Base-by-base conservation (phyloP, 495 filamentous ascomycete genomes). In the Aspergillus coremiiformis region DNA sequence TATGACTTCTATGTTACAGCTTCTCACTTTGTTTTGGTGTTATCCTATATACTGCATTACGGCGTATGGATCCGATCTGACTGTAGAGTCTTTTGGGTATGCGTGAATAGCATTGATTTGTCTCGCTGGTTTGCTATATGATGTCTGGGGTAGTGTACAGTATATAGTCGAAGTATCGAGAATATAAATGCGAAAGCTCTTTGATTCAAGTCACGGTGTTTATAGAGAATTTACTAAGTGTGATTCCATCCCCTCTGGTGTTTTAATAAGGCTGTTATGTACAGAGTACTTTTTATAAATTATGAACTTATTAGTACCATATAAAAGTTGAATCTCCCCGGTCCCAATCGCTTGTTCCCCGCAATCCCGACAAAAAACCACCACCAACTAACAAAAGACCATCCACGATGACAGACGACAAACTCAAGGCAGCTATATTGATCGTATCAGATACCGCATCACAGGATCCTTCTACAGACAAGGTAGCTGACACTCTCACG, bases 371-470 rank as follows among this genome's bases (percentile, higher is more conserved):
- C 22, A 46, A 41, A 15, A n/a, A 22, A n/a, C 29, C 52, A 46
- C 43, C 44, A 39, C 26, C 46, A 50, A n/a, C n/a, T n/a, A 39
- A 48, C 53, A 47, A 58, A 39, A 29, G 20, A 37, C 39, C 49
- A 30, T 51, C 19, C 51, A 58, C 17, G 21, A 66, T 65, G 56
- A 54, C 51, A 17, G 57, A 49, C 11, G 49, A 51, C 46, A 57
- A 53, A 37, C 62, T 76, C 19, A 69, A 59, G 55, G 56, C 83
- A 23, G 87, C 84, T 12, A 87, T 98, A 39, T 77, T 98, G 29
- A 79, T 97, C 59, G 79, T 98, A 39, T 97, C 93, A 1, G 93
- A 95, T 46, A 97, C 94, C n/a, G 93, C 93, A 29, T 82, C 82
- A 21, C 72, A 82, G 58, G 85, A 95, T 69, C 85, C 90, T 0